phyloP scores from a whole-genome alignment of 1,284 basidiomycete genomes.

The Moesziomyces antarcticus region DNA sequence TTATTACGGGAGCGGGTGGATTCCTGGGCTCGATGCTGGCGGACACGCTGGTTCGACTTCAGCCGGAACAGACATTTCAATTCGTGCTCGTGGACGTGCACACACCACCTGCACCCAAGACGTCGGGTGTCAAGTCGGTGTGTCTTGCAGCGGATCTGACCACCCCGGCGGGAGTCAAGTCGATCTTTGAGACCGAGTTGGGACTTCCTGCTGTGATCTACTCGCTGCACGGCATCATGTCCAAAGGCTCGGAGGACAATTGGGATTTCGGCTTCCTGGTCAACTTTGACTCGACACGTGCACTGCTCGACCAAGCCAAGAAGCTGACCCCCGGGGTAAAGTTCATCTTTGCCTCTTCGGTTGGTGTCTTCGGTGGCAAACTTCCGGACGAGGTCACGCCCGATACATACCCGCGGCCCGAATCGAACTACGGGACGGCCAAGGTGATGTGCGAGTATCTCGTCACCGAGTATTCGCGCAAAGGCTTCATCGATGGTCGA shows the following conservation, averaged over 20 bases:
- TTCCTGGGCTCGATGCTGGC: constrained; percentile 49
- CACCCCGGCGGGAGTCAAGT: constrained; percentile 19
- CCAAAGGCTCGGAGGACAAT: constrained; percentile 43
- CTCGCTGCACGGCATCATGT: constrained; percentile 56
- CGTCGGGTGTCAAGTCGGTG: constrained; percentile 8
- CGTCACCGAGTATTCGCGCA: constrained; percentile 49
- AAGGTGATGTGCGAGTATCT: constrained; percentile 55
- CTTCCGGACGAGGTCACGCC: constrained; percentile 41
- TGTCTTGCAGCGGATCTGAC: constrained; percentile 42
- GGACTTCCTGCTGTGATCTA: constrained; percentile 44
- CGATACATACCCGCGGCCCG: constrained; percentile 37
- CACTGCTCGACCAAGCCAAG: constrained; percentile 37
- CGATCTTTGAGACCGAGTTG: constrained; percentile 38
- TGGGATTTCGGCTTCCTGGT: constrained; percentile 48
- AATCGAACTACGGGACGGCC: constrained; percentile 49
- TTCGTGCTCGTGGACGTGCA: constrained; percentile 49
- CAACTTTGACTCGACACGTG: constrained; percentile 48
- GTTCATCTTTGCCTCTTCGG: constrained; percentile 46
- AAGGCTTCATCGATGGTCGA: constrained; percentile 45
- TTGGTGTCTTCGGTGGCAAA: constrained; percentile 47
- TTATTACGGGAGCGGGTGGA: constrained; percentile 54
- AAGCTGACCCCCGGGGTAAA: constrained; percentile 20
- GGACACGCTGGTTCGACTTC: constrained; percentile 23
- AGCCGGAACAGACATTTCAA: constrained; percentile 27
- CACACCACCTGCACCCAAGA: constrained; percentile 25